These are phyloP conservation scores for Trichoderma endophyticum DNA, from an alignment of 2,329 filamentous ascomycete genomes.

Conservation along the genomic window DNA sequence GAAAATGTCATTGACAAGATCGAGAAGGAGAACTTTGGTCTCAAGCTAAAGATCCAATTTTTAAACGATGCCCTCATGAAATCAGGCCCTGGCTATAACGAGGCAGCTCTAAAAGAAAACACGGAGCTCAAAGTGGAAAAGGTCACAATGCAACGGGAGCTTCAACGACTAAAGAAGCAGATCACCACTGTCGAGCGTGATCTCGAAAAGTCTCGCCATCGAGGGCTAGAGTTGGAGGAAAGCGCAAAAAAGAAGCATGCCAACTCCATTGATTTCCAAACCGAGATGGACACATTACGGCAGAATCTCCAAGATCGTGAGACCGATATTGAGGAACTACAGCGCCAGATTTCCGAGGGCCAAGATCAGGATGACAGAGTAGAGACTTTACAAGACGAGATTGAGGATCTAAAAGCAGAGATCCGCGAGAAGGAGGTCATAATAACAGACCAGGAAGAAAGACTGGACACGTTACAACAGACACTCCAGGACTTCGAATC, in stretches of 20 bases:
- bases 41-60: conserved; percentile 97
- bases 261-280: conserved; percentile 62
- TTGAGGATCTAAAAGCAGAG: conserved; percentile 73
- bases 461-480: conserved; percentile 52
- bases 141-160: conserved; percentile 82
- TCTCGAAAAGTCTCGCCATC: conserved; percentile 76
- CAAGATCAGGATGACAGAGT: conserved; percentile 57
- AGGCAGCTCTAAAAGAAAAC: conserved; percentile 87
- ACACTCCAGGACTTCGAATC: neutral
- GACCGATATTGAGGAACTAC: conserved; percentile 58
- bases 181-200: conserved; percentile 80
- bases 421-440: conserved; percentile 71
- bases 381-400: conserved; percentile 67
- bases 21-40: conserved; percentile 95
- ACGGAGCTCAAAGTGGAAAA: conserved; percentile 93
- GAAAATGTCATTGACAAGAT: conserved; percentile 94
- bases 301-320: conserved; percentile 57
- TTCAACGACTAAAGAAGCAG: conserved; percentile 82
- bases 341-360: conserved; percentile 55
- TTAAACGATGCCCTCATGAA: conserved; percentile 87
- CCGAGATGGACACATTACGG: conserved; percentile 57
- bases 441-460: conserved; percentile 71
- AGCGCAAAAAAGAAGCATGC: conserved; percentile 73
- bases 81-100: conserved; percentile 83
- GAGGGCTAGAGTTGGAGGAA: conserved; percentile 79